Evolutionary conservation across 345 rosid species (phyloP).

Genomic region (Eucalyptus brandiana): DNA sequence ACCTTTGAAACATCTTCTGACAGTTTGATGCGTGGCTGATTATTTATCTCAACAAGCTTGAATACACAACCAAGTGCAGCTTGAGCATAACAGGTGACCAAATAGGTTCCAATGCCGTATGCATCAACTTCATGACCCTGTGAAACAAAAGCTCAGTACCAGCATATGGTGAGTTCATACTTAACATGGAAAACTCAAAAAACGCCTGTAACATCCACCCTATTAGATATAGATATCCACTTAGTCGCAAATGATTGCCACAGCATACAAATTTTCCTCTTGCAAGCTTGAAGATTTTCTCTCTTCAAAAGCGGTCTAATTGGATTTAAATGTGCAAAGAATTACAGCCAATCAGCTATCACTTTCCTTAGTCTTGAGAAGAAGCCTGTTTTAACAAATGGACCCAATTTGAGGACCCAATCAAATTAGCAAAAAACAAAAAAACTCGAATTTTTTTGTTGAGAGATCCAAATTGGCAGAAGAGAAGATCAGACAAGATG

Average conservation of each 20-base stretch:
- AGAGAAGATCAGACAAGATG: not conserved
- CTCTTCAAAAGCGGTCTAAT: not conserved
- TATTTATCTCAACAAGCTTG: conserved; percentile 92
- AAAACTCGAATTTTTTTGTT: not conserved
- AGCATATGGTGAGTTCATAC: not conserved
- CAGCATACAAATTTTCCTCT: not conserved
- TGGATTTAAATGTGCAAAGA: not conserved
- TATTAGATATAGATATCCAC: not conserved
- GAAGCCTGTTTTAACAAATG: not conserved
- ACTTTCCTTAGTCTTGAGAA: not conserved
- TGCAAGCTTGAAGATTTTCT: not conserved
- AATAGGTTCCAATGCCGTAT: conserved; percentile 84
- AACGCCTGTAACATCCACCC: not conserved
- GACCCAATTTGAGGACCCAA: not conserved
- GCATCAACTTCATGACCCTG: conserved; percentile 96
- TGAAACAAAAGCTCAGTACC: not conserved
- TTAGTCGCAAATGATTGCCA: not conserved
- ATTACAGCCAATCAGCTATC: not conserved
- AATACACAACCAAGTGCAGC: conserved; percentile 96
- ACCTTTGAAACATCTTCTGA: conserved; percentile 99
- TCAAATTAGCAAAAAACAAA: not conserved
- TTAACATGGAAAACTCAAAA: not conserved
- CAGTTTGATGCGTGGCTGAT: conserved; percentile 91
- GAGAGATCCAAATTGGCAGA: not conserved
- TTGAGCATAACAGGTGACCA: conserved; percentile 93